These are phyloP conservation scores for Ceratocystis alfenasii DNA, from an alignment of 2,329 filamentous ascomycete species.

Conservation along the genomic window DNA sequence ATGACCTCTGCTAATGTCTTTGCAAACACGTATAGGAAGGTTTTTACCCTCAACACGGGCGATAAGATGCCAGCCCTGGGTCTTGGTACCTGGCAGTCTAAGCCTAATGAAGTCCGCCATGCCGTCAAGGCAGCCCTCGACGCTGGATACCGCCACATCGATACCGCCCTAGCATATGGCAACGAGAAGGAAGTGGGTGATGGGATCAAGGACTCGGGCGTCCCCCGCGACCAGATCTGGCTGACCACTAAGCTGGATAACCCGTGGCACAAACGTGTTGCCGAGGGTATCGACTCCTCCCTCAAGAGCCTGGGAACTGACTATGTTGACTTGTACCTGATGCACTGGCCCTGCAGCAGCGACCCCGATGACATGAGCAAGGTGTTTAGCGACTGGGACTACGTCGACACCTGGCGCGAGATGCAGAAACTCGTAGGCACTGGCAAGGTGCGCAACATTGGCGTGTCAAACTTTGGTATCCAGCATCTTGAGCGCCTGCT, in stretches of 20 bases:
- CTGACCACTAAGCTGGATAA: constrained; percentile 76
- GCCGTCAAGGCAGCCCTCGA: constrained; percentile 60
- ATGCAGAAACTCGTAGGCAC: constrained; percentile 57
- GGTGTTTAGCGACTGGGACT: constrained; percentile 67
- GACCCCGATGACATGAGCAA: constrained; percentile 52
- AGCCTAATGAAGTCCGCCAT: constrained; percentile 53
- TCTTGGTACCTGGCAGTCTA: constrained; percentile 68
- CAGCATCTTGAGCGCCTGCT: constrained; percentile 68
- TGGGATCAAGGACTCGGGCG: constrained; percentile 51
- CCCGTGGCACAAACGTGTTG: constrained; percentile 59
- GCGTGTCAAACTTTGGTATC: constrained; percentile 77
- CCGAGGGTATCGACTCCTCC: constrained; percentile 48
- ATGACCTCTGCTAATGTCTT: neutral
- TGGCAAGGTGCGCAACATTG: constrained; percentile 67
- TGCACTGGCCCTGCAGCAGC: constrained; percentile 59
- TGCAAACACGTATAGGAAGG: constrained; percentile 25
- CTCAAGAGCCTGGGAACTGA: constrained; percentile 49
- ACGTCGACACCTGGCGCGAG: constrained; percentile 65
- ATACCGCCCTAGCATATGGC: constrained; percentile 64
- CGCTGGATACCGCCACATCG: constrained; percentile 62
- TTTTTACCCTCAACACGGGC: constrained; percentile 61
- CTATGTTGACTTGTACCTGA: constrained; percentile 59
- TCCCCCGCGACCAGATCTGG: constrained; percentile 56
- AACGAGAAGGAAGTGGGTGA: constrained; percentile 60
- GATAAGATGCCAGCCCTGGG: constrained; percentile 67